Base-by-base conservation (phyloP, 129 eudicot genomes). In the Centrapalus pauciflorus region DNA sequence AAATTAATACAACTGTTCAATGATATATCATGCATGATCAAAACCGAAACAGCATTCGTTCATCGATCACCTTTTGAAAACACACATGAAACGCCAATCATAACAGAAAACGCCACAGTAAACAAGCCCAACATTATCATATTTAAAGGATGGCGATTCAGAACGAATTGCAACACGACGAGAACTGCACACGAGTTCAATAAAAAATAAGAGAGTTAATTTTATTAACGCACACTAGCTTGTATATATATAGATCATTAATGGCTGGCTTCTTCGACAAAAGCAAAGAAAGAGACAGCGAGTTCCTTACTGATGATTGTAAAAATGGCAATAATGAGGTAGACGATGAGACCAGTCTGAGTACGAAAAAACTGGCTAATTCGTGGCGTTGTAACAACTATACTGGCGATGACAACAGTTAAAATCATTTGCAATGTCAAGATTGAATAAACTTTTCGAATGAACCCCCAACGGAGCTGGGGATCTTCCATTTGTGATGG, bases 381-480 rank as follows among this genome's bases (percentile, higher is more conserved):
- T 4, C 77, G 74, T 0, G 69, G 83, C 8, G 66, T 68, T 7
- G 77, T 45, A 17, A 79, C 82, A 25, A 90, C 85, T 9, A 59
- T 73, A 30, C 69, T 19, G 12, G 89, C 88, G 7, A 86, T 59
- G 20, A 37, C 73, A 40, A 75, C 74, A 0, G 91, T 83, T 12
- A 86, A 45, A 32, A 90, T 65, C 79, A 90, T 29, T 73, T 88
- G 91, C 11, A 82, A 40, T 10, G 79, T 67, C 45, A 88, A 63
- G 20, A 88, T 82, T 1, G 78, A 72, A 40, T 90, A 90, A 64
- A 90, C 94, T 75, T 90, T 90, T 1, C 97, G 77, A 26, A 90
- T 84, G 70, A 90, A 90, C 5, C 76, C 93, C 97, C 97, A 90
- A 59, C 97, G 80, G 30, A 84, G 63, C 71, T 82, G 77, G 0